Base-by-base conservation (phyloP, 1,284 basidiomycete genomes). In the Mycena citricolor region DNA sequence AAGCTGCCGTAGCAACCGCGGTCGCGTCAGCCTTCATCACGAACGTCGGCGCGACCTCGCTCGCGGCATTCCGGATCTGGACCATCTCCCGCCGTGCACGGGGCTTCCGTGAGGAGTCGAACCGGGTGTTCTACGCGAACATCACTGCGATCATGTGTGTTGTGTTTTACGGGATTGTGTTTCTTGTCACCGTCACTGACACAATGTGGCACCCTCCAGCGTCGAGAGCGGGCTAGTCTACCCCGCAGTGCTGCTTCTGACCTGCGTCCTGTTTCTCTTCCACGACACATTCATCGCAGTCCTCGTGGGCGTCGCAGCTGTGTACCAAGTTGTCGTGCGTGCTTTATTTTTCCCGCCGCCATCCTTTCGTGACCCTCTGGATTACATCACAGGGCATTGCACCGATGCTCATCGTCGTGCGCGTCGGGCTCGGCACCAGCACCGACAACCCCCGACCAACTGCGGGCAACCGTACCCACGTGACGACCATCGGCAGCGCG, bases 171-270 rank as follows among this genome's bases (percentile, higher is more conserved):
- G 25, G 11, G 13, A 14, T 32, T 19, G 20, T 32, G 14, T n/a
- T 4, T 21, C 22, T 8, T n/a, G n/a, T n/a, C n/a, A n/a, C n/a
- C n/a, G n/a, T 12, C 13, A 21, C 5, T 8, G 25, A 11, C 5
- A 20, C 22, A 11, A 19, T 20, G n/a, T n/a, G n/a, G n/a, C n/a
- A n/a, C n/a, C 16, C 12, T 16, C 24, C 33, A 47, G 46, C 2
- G 36, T 49, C 25, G 47, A 49, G 32, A 49, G 47, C 32, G 47
- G 47, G 8, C 21, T 49, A 12, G 38, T 49, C 20, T 49, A 49
- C 25, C 47, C 47, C 2, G 14, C 26, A 8, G 14, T 33, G 3
- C 34, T 49, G 12, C n/a, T 32, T 11, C 21, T 49, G 29, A 28
- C 29, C 30, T 13, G 44, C 32, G 29, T 26, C 21, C 8, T 40